Evolutionary conservation across 1,284 basidiomycete genomes (phyloP).

Genomic region (Apiotrichum mycotoxinovorans): DNA sequence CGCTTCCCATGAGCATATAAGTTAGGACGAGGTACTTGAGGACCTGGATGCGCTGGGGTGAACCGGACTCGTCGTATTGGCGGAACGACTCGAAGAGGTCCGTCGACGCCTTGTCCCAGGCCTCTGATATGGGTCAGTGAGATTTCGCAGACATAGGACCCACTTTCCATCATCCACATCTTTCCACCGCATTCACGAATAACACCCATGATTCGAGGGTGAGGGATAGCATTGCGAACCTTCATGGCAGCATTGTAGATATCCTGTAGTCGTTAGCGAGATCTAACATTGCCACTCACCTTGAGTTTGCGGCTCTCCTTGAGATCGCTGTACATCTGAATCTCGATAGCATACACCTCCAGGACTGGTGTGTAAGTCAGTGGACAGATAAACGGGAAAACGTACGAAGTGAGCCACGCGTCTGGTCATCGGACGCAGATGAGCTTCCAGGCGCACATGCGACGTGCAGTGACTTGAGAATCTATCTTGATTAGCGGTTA

Average conservation of each 20-base stretch:
- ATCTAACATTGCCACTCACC: slow-evolving; percentile 49
- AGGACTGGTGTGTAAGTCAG: slow-evolving; percentile 55
- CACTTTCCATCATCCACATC: slow-evolving; percentile 99
- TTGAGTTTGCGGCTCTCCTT: slow-evolving; percentile 94
- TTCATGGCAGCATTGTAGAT: slow-evolving; percentile 93
- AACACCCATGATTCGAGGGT: slow-evolving; percentile 97
- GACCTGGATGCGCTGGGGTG: slow-evolving; percentile 92
- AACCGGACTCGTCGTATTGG: slow-evolving; percentile 97
- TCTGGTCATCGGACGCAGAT: slow-evolving; percentile 50
- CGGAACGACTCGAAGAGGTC: slow-evolving; percentile 99
- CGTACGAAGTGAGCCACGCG: slow-evolving; percentile 48
- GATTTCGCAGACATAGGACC: slow-evolving; percentile 40
- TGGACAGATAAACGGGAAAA: not conserved
- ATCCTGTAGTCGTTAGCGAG: slow-evolving; percentile 57
- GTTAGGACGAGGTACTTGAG: slow-evolving; percentile 97
- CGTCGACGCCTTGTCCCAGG: slow-evolving; percentile 94
- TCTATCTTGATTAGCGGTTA: slow-evolving; percentile 27
- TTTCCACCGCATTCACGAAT: slow-evolving; percentile 99
- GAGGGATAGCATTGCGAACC: slow-evolving; percentile 94
- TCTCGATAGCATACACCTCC: slow-evolving; percentile 98
- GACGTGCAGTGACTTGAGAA: slow-evolving; percentile 52
- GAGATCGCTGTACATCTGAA: slow-evolving; percentile 98
- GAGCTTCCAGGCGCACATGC: slow-evolving; percentile 48
- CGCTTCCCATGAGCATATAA: slow-evolving; percentile 96
- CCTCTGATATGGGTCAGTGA: slow-evolving; percentile 56